These are phyloP conservation scores for Silene coronaria DNA, from an alignment of 179 eudicot genomes.

Conservation along the genomic window DNA sequence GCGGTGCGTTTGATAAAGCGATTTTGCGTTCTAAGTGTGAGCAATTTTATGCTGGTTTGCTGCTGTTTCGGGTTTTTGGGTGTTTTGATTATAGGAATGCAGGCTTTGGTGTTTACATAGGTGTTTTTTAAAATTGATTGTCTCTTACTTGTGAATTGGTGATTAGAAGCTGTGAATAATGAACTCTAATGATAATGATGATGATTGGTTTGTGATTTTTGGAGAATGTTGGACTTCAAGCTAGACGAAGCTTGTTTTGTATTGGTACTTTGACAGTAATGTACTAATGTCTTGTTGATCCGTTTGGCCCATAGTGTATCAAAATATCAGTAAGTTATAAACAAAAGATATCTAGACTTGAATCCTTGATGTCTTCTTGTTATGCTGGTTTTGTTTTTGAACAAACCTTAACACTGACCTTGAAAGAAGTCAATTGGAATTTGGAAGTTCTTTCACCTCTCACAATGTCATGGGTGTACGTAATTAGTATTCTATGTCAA, in stretches of 20 bases:
- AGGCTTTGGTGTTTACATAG: not conserved
- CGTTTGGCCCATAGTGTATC: not conserved
- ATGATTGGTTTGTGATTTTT: not conserved
- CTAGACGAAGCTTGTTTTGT: not conserved
- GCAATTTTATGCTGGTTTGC: too few species aligned
- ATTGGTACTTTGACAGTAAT: not conserved
- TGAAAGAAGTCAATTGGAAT: not conserved
- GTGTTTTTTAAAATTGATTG: not conserved
- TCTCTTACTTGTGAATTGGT: too few species aligned
- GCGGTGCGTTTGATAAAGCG: not conserved
- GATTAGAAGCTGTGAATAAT: not conserved
- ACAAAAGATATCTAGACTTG: not conserved
- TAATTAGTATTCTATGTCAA: conserved; percentile 7
- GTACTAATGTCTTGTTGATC: not conserved
- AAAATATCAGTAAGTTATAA: not conserved
- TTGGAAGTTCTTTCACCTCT: not conserved
- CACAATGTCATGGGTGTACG: conserved; percentile 25
- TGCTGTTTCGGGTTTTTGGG: not conserved
- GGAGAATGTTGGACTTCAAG: not conserved
- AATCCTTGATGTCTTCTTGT: not conserved
- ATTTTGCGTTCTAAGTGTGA: too few species aligned
- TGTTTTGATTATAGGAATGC: not conserved
- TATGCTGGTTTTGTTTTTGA: not conserved
- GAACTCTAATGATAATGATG: not conserved
- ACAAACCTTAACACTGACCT: not conserved